Base-by-base conservation (phyloP, 1,284 basidiomycete genomes). In the Earliella scabrosa region DNA sequence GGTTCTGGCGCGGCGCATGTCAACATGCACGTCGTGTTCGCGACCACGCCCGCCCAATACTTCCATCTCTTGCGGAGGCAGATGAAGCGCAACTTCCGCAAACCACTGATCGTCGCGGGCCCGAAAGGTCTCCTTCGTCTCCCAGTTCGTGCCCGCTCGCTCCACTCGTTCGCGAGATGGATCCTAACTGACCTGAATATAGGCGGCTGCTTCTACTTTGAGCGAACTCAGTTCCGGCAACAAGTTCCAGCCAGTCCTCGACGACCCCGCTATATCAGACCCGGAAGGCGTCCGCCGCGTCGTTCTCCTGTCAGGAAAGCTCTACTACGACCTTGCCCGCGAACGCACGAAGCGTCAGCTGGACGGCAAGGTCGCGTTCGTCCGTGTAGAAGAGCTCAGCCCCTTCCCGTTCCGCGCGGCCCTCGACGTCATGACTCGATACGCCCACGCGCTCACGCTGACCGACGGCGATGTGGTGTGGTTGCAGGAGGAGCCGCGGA, bases 41-140 rank as follows among this genome's bases (percentile, higher is more conserved):
- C 93, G 0, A 95, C 93, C 0, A 95, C 93, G 0, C 86, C 94
- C 0, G 90, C 91, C 1, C 92, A 96, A 59, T 92, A 94, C 67
- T 96, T 95, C 83, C 93, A 96, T 71, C 77, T 95, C 0, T 77
- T 97, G 23, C 78, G 94, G 45, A 79, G 93, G 40, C 94, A 96
- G 70, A 83, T 95, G 71, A 78, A 81, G 66, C 80, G 93, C 35
- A 93, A 94, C 64, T 95, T 87, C 73, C 81, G 94, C 55, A 94
- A 93, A 69, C 93, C 93, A 0, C 76, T 95, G 43, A 78, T 95
- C 34, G 83, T 95, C 9, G 90, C 91, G 14, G 88, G 84, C 4
- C 94, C 94, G 0, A 96, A 96, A 68, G 89, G 86, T 1, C 75
- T 95, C 10, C 76, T 96, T 8, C 83, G 94, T 26, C 79, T 92